These are phyloP conservation scores for Aphanomyces astaci DNA, from an alignment of 352 stramenopile genomes.

Conservation along the genomic window DNA sequence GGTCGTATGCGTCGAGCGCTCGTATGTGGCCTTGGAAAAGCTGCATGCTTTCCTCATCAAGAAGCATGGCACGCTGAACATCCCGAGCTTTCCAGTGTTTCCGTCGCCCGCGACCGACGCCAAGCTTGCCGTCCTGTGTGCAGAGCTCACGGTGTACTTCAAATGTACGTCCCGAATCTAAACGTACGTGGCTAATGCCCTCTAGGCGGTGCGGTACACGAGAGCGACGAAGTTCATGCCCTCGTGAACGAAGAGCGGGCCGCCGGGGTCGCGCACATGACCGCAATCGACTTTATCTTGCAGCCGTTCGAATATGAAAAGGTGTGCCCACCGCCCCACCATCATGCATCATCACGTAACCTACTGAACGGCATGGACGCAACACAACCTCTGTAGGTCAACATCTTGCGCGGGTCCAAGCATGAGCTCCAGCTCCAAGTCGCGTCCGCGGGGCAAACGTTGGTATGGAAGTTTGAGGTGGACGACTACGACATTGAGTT, in stretches of 20 bases:
- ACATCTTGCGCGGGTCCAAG: conserved; percentile 34
- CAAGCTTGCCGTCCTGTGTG: conserved; percentile 11
- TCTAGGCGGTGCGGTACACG: conserved; percentile 2
- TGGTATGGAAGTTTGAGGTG: conserved; percentile 79
- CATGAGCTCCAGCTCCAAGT: conserved; percentile 51
- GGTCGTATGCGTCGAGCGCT: conserved; percentile 15
- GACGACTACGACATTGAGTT: conserved; percentile 80
- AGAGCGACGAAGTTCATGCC: conserved; percentile 2
- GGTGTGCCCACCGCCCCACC: conserved; percentile 28
- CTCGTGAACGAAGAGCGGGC: conserved; percentile 1
- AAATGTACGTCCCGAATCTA: background rate
- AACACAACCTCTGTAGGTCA: conserved; percentile 8
- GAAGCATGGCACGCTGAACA: background rate
- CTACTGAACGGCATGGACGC: no score
- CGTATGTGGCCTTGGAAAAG: conserved; percentile 8
- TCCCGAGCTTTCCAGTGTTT: conserved; percentile 20
- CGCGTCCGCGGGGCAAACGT: conserved; percentile 40
- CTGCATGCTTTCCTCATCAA: conserved; percentile 7
- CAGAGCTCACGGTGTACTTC: conserved; percentile 21
- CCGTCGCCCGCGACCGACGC: conserved; percentile 4
- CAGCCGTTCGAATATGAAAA: conserved; percentile 72
- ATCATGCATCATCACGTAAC: no score
- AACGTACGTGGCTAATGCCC: background rate
- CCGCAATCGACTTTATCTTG: conserved; percentile 73
- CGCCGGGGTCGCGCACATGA: conserved; percentile 46